Percentiles rank a stretch among this genome's conserved stretches.
phyloP scores from a whole-genome alignment of 2,329 filamentous ascomycete genomes.

The Penicillium hesseltinei region DNA sequence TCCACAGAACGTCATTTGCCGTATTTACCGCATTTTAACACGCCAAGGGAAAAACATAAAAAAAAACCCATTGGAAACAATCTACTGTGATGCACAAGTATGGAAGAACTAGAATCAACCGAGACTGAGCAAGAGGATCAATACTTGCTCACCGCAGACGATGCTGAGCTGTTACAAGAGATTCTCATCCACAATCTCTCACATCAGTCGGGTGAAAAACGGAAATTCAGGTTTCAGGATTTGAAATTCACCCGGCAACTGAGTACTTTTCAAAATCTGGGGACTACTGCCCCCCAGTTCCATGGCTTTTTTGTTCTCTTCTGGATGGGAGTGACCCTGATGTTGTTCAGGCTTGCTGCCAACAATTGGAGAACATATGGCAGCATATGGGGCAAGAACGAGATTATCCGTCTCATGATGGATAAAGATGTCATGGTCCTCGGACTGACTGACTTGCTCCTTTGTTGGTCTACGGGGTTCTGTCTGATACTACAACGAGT shows the following conservation, averaged over 20 bases:
- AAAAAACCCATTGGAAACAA: background rate
- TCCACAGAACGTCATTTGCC: background rate
- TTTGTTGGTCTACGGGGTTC: constrained; percentile 65
- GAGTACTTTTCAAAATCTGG: constrained; percentile 69
- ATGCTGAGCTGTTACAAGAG: constrained; percentile 47
- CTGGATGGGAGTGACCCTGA: constrained; percentile 62
- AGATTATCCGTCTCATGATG: constrained; percentile 70
- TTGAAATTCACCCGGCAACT: constrained; percentile 71
- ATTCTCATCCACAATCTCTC: constrained; percentile 46
- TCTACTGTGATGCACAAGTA: background rate
- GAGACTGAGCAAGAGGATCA: constrained; percentile 28
- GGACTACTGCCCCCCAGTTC: constrained; percentile 66
- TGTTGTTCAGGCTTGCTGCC: constrained; percentile 65
- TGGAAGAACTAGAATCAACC: background rate
- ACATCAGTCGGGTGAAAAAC: constrained; percentile 31
- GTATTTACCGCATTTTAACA: background rate
- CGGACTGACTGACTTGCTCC: constrained; percentile 63
- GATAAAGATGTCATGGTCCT: constrained; percentile 52
- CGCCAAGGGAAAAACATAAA: too few species aligned
- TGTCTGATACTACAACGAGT: constrained; percentile 64
- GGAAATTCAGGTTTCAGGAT: constrained; percentile 48
- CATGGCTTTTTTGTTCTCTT: constrained; percentile 78
- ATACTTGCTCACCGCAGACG: constrained; percentile 51
- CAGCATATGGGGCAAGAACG: constrained; percentile 66
- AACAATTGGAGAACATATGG: constrained; percentile 69